phyloP scores from a whole-genome alignment of 2,329 filamentous ascomycete species.

The Tympanopsis confertula region DNA sequence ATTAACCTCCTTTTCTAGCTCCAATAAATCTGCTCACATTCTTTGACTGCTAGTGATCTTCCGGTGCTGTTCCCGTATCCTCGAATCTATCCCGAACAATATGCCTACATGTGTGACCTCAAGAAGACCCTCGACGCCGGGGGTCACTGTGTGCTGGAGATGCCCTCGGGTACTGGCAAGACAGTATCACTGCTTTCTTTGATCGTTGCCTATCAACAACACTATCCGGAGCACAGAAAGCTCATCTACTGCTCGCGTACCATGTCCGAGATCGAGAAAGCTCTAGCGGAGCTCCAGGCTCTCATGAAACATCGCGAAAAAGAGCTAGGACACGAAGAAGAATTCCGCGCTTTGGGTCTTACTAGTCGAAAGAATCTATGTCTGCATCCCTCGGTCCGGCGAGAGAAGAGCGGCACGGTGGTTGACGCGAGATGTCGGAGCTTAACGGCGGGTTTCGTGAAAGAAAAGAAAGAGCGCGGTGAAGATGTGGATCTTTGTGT shows the following conservation, averaged over 20 bases:
- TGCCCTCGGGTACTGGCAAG: conserved; percentile 97
- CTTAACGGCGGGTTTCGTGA: conserved; percentile 90
- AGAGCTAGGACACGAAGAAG: conserved; percentile 80
- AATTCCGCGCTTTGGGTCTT: conserved; percentile 81
- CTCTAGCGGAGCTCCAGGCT: conserved; percentile 76
- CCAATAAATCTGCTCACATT: conserved; percentile 3
- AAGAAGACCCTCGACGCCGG: conserved; percentile 82
- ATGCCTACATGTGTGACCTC: conserved; percentile 76
- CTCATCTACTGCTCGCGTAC: conserved; percentile 90
- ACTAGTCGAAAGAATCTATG: conserved; percentile 97
- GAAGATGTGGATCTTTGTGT: conserved; percentile 90
- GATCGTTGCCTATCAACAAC: conserved; percentile 92
- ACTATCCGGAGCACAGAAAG: conserved; percentile 85
- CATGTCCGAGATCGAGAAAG: conserved; percentile 99
- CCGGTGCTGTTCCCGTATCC: conserved; percentile 66
- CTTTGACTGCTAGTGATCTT: conserved; percentile 37
- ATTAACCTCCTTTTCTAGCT: conserved; percentile 2
- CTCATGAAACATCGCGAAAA: conserved; percentile 91
- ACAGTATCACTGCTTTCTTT: conserved; percentile 89
- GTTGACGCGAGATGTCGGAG: conserved; percentile 95
- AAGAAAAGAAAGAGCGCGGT: conserved; percentile 90
- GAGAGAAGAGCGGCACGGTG: conserved; percentile 86
- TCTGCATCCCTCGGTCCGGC: conserved; percentile 87
- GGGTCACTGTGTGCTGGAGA: conserved; percentile 92
- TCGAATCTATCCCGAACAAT: conserved; percentile 63